Conservation (phyloP, 768 basidiomycete genomes). For the Boletus sp. region DNA sequence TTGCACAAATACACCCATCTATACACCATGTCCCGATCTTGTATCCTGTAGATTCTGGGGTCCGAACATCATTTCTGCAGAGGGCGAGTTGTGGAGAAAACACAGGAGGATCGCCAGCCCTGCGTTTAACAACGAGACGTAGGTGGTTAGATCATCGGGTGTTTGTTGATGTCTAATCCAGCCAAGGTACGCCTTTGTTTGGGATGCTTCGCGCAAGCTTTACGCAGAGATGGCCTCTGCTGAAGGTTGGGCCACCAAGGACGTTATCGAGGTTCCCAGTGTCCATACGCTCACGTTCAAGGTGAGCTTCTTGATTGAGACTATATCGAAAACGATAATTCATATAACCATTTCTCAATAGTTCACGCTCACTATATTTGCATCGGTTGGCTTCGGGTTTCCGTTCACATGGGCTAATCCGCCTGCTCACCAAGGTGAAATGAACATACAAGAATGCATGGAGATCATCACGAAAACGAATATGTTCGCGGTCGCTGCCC, state of each 20-base stretch:
- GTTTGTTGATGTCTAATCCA: background rate
- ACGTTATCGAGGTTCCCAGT: conserved; percentile 13
- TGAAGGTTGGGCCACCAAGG: conserved; percentile 20
- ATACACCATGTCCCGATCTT: background rate
- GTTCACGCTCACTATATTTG: conserved; percentile 23
- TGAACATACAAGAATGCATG: conserved; percentile 23
- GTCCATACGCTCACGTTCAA: conserved; percentile 20
- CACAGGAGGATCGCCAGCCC: conserved; percentile 20
- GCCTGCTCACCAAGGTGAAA: conserved; percentile 16
- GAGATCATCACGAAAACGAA: conserved; percentile 10
- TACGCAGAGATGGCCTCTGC: conserved; percentile 19
- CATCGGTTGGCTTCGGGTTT: conserved; percentile 25
- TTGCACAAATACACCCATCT: background rate
- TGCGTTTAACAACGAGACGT: conserved; percentile 27
- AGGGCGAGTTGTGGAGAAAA: conserved; percentile 20
- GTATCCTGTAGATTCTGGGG: conserved; percentile 15
- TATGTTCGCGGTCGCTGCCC: conserved; percentile 17
- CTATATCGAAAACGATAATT: background rate
- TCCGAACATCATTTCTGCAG: conserved; percentile 13
- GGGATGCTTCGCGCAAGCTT: conserved; percentile 16
- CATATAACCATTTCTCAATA: background rate
- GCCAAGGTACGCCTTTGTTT: conserved; percentile 22
- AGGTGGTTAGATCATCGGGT: background rate
- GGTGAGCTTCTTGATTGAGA: conserved; percentile 1
- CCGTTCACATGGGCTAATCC: conserved; percentile 20